Conservation (phyloP, 2,329 filamentous ascomycete genomes). For the Fusarium sublunatum region DNA sequence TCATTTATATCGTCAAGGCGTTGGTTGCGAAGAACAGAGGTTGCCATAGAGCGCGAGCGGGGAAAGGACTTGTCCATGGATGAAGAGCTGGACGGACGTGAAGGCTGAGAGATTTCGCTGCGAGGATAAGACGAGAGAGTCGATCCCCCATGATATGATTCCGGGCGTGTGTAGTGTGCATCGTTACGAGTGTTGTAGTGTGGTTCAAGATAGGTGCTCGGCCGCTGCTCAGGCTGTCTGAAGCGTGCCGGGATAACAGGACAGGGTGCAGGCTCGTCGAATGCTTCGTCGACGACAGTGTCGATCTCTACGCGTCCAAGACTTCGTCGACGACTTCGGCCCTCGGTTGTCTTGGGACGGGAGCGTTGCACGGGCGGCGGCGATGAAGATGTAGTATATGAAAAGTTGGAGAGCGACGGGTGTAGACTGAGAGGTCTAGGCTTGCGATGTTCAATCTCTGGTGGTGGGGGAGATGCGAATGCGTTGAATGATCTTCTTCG, state of each 20-base stretch:
- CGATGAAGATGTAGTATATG: constrained; percentile 18
- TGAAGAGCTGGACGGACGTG: constrained; percentile 43
- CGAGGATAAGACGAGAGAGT: constrained; percentile 19
- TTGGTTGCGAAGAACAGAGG: constrained; percentile 17
- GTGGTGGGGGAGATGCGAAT: constrained; percentile 26
- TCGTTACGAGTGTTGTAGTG: constrained; percentile 4
- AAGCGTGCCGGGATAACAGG: constrained; percentile 32
- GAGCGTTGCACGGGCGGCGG: constrained; percentile 32
- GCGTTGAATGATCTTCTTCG: constrained; percentile 43
- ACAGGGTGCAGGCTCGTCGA: constrained; percentile 38
- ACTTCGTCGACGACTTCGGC: constrained; percentile 9
- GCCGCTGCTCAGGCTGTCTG: constrained; percentile 20
- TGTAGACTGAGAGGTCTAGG: constrained; percentile 41
- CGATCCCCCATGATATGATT: constrained; percentile 25
- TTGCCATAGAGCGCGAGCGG: constrained; percentile 41
- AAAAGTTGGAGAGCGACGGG: constrained; percentile 35
- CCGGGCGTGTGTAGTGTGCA: constrained; percentile 12
- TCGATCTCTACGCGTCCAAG: constrained; percentile 38
- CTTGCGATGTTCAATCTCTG: constrained; percentile 19
- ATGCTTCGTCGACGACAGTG: constrained; percentile 19
- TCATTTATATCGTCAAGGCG: constrained; percentile 52
- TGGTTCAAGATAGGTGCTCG: constrained; percentile 19
- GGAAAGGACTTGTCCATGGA: constrained; percentile 36
- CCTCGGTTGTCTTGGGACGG: constrained; percentile 38
- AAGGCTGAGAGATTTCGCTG: constrained; percentile 32